phyloP scores from a whole-genome alignment of 169 alveolate genomes.

The Fabrea salina region DNA sequence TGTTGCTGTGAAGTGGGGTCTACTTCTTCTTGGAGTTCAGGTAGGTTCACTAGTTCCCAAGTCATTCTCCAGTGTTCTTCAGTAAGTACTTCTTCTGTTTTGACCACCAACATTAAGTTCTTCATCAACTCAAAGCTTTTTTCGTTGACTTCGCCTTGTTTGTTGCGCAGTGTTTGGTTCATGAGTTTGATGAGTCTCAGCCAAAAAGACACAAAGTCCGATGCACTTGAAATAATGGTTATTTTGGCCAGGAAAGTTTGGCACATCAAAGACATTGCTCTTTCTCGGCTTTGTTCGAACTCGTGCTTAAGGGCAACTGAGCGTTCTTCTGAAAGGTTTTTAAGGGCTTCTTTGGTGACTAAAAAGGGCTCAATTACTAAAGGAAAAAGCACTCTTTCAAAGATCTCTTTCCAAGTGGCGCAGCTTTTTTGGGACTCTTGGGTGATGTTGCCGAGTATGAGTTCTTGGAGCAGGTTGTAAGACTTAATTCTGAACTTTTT shows the following conservation, averaged over 20 bases:
- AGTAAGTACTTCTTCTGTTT: neutral
- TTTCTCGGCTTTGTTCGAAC: slow-evolving; percentile 10
- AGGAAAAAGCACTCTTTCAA: slow-evolving; percentile 12
- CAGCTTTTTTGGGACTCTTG: neutral
- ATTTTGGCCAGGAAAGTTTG: neutral
- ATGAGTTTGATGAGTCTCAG: slow-evolving; percentile 5
- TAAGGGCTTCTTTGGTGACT: slow-evolving; percentile 10
- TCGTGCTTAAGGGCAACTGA: neutral
- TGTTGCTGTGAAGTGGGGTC: neutral
- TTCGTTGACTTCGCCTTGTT: slow-evolving; percentile 18
- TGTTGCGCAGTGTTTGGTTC: neutral
- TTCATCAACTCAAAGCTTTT: slow-evolving; percentile 6
- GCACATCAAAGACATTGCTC: slow-evolving; percentile 1
- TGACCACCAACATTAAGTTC: neutral
- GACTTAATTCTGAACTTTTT: neutral
- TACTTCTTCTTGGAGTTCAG: neutral
- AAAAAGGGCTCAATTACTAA: slow-evolving; percentile 14
- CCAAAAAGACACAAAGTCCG: slow-evolving; percentile 7
- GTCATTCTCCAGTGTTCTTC: slow-evolving; percentile 10
- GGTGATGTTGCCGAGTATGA: neutral
- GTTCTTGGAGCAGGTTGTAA: neutral
- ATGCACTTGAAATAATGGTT: neutral
- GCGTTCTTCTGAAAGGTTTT: neutral
- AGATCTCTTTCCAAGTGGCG: slow-evolving; percentile 17
- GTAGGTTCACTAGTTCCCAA: neutral